These are phyloP conservation scores for Debaryomycetaceae sp. DNA, from an alignment of 1,139 yeast species.

Conservation along the genomic window DNA sequence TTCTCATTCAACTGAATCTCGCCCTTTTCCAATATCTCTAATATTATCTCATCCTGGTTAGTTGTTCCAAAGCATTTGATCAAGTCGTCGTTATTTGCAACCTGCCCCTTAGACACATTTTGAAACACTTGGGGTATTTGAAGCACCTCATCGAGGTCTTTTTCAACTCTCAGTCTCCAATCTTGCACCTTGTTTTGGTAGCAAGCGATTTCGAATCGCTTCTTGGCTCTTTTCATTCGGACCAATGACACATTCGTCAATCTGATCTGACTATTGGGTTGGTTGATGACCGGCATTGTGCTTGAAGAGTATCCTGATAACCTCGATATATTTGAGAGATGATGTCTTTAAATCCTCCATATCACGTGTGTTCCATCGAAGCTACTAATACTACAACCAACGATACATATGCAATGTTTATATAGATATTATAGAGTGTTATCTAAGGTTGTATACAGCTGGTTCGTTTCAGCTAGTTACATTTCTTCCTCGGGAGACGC, in stretches of 20 bases:
- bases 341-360: not conserved
- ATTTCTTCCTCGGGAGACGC: too few species aligned
- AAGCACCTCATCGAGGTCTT: conserved; percentile 89
- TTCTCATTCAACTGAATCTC: conserved; percentile 93
- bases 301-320: not conserved
- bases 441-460: not conserved
- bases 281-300: conserved; percentile 63
- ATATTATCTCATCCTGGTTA: conserved; percentile 68
- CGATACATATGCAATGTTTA: not conserved
- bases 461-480: not conserved
- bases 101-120: conserved; percentile 93
- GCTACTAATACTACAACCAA: not conserved
- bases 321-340: too few species aligned
- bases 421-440: not conserved
- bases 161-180: conserved; percentile 85
- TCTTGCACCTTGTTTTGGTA: conserved; percentile 97
- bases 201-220: conserved; percentile 92
- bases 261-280: conserved; percentile 84
- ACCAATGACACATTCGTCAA: conserved; percentile 93
- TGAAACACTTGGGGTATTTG: conserved; percentile 94
- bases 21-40: conserved; percentile 82
- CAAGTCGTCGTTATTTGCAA: conserved; percentile 85
- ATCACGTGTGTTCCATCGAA: not conserved
- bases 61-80: conserved; percentile 71
- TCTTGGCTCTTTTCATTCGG: conserved; percentile 83